A percentile compares a stretch with the other conserved stretches of the same genome.
Evolutionary conservation across 768 basidiomycete species (phyloP).

Genomic region (Austroboletus eburneus): DNA sequence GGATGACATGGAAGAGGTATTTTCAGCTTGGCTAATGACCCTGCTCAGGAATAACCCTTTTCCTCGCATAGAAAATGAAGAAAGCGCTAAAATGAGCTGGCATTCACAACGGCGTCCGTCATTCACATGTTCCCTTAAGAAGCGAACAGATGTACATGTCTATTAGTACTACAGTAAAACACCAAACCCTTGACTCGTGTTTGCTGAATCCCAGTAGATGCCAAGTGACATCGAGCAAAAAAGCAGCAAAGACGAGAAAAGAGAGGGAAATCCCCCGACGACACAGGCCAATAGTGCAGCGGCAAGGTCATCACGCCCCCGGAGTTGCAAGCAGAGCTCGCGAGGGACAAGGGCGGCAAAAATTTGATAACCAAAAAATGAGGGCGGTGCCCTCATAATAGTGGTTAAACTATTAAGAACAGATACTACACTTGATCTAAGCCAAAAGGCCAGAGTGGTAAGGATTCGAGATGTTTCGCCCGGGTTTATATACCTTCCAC

Average conservation of each 20-base stretch:
- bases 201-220: not conserved
- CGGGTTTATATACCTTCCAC: conserved; percentile 12
- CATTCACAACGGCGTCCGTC: not conserved
- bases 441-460: conserved; percentile 52
- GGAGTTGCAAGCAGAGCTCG: conserved; percentile 12
- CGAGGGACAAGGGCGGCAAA: conserved; percentile 25
- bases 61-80: conserved; percentile 73
- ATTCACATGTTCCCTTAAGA: not conserved
- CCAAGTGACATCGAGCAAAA: not conserved
- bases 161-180: too few relatives aligned
- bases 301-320: conserved; percentile 9
- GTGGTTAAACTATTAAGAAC: conserved; percentile 62
- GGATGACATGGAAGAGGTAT: conserved; percentile 93
- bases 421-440: conserved; percentile 80
- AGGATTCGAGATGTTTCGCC: not conserved
- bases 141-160: too few relatives aligned
- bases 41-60: not conserved
- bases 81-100: conserved; percentile 59
- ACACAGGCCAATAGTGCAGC: conserved; percentile 5
- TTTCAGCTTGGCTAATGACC: not conserved
- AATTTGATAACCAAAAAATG: conserved; percentile 52
- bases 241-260: conserved; percentile 1
- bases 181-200: not conserved
- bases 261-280: conserved; percentile 7
- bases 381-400: conserved; percentile 54